These are phyloP conservation scores for Coniochaeta prunicola DNA, from an alignment of 2,329 filamentous ascomycete genomes.

Conservation along the genomic window DNA sequence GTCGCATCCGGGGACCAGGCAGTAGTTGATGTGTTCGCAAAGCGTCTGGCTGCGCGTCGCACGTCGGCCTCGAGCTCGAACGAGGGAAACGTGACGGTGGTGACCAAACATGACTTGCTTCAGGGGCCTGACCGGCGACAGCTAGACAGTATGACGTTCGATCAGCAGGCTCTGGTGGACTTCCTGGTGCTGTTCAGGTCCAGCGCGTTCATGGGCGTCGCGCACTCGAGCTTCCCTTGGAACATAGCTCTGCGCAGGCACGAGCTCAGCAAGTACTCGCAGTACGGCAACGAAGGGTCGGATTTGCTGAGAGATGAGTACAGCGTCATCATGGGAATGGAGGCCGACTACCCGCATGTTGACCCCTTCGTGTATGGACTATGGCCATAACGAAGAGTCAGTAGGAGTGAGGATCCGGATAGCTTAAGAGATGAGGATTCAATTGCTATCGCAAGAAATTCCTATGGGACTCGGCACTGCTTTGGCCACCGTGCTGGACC, in stretches of 20 bases:
- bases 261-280: conserved; percentile 20
- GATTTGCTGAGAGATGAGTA: conserved; percentile 22
- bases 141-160: conserved; percentile 20
- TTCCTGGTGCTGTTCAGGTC: conserved; percentile 24
- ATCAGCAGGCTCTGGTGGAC: conserved; percentile 25
- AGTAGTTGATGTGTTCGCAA: conserved; percentile 17
- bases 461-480: conserved; percentile 73
- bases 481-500: conserved; percentile 55
- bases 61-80: neutral
- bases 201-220: conserved; percentile 24
- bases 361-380: conserved; percentile 21
- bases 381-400: conserved; percentile 18
- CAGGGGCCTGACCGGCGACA: conserved; percentile 8
- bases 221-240: conserved; percentile 25
- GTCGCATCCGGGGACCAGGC: conserved; percentile 21
- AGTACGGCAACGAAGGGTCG: conserved; percentile 19
- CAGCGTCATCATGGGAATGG: conserved; percentile 23
- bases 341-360: conserved; percentile 19
- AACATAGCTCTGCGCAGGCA: conserved; percentile 23
- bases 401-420: neutral
- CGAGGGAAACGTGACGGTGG: conserved; percentile 15
- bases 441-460: too few relatives aligned
- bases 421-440: neutral
- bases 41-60: conserved; percentile 8
- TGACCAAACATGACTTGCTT: conserved; percentile 23